Conservation (phyloP, 2,329 filamentous ascomycete genomes). For the Coniella lustricola region DNA sequence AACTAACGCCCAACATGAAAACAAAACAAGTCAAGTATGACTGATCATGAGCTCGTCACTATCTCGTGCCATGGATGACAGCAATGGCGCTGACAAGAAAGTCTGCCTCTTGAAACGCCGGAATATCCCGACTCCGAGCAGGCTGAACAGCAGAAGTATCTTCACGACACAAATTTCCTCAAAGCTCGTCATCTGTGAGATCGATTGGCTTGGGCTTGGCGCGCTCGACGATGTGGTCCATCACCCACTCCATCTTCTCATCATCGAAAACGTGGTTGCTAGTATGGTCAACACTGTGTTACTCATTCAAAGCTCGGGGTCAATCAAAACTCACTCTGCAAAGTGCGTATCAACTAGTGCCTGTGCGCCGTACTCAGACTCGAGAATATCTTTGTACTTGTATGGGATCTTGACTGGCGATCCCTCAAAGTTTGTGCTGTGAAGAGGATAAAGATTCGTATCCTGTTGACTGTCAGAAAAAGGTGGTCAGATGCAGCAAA, state of each 20-base stretch:
- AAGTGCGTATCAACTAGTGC: slow-evolving; percentile 45
- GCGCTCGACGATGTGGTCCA: not conserved
- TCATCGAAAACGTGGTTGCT: slow-evolving; percentile 36
- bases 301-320: not conserved
- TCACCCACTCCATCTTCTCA: slow-evolving; percentile 28
- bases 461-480: slow-evolving; percentile 31
- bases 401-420: slow-evolving; percentile 60
- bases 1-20: too few species aligned
- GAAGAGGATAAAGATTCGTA: slow-evolving; percentile 59
- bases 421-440: slow-evolving; percentile 63
- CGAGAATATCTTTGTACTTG: slow-evolving; percentile 50
- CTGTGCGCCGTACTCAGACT: slow-evolving; percentile 48
- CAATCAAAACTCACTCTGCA: slow-evolving; percentile 37
- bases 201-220: not conserved
- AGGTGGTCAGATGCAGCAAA: too few species aligned
- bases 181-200: too few species aligned
- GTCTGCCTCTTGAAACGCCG: too few species aligned
- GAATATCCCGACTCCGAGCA: too few species aligned
- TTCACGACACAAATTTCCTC: too few species aligned
- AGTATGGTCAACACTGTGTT: slow-evolving; percentile 12
- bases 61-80: too few species aligned
- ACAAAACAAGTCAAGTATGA: too few species aligned
- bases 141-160: too few species aligned
- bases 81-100: too few species aligned
- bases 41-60: too few species aligned